These are phyloP conservation scores for Trametes villosa DNA, from an alignment of 768 basidiomycete genomes.

Conservation along the genomic window DNA sequence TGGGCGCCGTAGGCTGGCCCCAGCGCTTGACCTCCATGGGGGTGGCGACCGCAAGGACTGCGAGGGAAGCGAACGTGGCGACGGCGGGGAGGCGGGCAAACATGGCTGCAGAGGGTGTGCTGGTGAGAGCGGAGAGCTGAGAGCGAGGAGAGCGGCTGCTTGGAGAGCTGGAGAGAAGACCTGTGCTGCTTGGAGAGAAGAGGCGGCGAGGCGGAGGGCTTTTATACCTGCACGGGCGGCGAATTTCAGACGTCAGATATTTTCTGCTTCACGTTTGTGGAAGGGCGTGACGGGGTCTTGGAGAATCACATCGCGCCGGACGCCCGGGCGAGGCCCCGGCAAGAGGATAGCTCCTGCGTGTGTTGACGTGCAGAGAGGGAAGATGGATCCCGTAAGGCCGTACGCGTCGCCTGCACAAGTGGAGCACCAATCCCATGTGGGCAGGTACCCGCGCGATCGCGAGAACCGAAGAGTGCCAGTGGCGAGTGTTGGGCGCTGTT, in stretches of 20 bases:
- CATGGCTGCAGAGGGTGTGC: background rate
- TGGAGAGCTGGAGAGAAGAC: background rate
- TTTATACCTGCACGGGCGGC: conserved; percentile 1
- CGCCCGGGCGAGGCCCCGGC: no score
- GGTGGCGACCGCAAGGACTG: conserved; percentile 23
- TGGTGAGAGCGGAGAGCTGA: background rate
- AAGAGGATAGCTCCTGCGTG: no score
- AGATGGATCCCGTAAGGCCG: no score
- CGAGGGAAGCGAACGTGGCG: conserved; percentile 11
- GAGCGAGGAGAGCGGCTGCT: background rate
- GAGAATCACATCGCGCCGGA: no score
- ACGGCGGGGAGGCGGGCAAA: conserved; percentile 7
- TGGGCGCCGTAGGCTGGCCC: conserved; percentile 1
- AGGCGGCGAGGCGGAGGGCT: background rate
- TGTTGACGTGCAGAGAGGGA: no score
- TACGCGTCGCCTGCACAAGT: no score
- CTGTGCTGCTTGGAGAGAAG: conserved; percentile 1
- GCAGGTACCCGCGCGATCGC: no score
- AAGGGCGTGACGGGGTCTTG: no score
- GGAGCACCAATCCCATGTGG: no score
- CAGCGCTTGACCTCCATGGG: conserved; percentile 15
- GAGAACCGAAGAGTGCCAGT: no score
- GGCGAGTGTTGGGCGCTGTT: no score
- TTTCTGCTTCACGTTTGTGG: background rate
- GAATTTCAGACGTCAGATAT: background rate